A percentile compares a stretch with the other conserved stretches of the same genome.
Conservation (phyloP, 2,329 filamentous ascomycete species). For the Cladosporium sp. region DNA sequence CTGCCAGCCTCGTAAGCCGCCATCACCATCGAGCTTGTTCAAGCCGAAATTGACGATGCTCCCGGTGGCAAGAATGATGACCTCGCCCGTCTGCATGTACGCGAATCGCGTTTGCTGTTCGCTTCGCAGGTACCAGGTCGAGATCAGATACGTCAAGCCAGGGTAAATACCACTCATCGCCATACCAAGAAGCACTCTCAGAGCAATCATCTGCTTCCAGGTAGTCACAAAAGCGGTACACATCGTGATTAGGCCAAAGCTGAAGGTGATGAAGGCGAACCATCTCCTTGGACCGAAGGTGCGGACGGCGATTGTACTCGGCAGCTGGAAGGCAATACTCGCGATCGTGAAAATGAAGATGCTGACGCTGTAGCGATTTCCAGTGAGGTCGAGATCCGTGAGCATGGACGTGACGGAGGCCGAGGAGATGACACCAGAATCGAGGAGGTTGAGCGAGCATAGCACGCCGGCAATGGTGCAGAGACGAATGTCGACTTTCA, state of each 20-base stretch:
- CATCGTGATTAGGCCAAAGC: slow-evolving; percentile 60
- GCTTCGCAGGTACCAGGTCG: slow-evolving; percentile 55
- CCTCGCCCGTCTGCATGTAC: slow-evolving; percentile 58
- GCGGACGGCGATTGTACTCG: slow-evolving; percentile 60
- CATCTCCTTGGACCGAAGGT: slow-evolving; percentile 58
- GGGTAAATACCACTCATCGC: slow-evolving; percentile 53
- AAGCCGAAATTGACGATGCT: slow-evolving; percentile 63
- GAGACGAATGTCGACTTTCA: slow-evolving; percentile 61
- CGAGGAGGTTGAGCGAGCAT: slow-evolving; percentile 62
- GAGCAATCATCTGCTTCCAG: slow-evolving; percentile 64
- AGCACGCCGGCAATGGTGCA: slow-evolving; percentile 67
- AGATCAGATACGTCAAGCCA: slow-evolving; percentile 47
- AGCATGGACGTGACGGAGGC: slow-evolving; percentile 65
- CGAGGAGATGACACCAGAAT: slow-evolving; percentile 63
- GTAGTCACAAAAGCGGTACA: slow-evolving; percentile 61
- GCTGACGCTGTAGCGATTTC: slow-evolving; percentile 60
- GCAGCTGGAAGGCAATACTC: slow-evolving; percentile 62
- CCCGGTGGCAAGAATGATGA: slow-evolving; percentile 59
- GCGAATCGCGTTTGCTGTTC: slow-evolving; percentile 63
- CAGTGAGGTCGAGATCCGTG: slow-evolving; percentile 55
- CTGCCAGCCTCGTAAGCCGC: slow-evolving; percentile 56
- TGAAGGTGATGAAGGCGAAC: slow-evolving; percentile 54
- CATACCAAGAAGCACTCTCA: slow-evolving; percentile 60
- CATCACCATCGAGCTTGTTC: slow-evolving; percentile 54
- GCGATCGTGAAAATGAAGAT: slow-evolving; percentile 70